These are phyloP conservation scores for Chloranthus sessilifolius DNA, from an alignment of 164 flowering plant species.

Conservation along the genomic window DNA sequence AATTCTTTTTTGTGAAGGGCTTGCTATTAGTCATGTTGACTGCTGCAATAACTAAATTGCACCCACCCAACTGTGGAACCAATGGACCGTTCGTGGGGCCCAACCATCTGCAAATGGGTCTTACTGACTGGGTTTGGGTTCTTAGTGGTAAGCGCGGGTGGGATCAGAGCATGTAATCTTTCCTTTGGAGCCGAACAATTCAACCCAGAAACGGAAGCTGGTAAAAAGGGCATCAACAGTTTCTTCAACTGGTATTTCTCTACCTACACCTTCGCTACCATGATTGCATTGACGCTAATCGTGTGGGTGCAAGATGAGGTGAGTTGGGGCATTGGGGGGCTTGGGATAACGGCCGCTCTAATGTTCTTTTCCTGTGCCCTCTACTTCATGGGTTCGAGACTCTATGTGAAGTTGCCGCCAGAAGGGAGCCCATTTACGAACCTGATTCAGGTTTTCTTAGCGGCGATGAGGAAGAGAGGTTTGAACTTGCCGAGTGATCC, in stretches of 20 bases:
- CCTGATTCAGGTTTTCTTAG: conserved; percentile 48
- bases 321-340: conserved; percentile 73
- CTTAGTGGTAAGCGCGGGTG: too few species aligned
- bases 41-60: too few species aligned
- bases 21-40: too few species aligned
- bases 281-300: conserved; percentile 52
- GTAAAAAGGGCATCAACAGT: conserved; percentile 60
- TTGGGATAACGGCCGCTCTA: conserved; percentile 55
- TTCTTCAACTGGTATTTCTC: conserved; percentile 92
- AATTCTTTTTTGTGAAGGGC: too few species aligned
- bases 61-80: too few species aligned
- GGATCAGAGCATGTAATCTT: conserved; percentile 77
- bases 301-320: conserved; percentile 67
- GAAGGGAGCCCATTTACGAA: conserved; percentile 65
- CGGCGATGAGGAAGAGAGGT: conserved; percentile 51
- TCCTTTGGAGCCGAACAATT: conserved; percentile 90
- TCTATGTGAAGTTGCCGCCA: conserved; percentile 58
- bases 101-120: too few species aligned
- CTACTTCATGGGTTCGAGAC: conserved; percentile 54
- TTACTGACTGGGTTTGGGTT: too few species aligned
- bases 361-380: conserved; percentile 49
- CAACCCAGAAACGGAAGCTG: conserved; percentile 57
- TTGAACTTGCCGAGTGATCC: conserved; percentile 34
- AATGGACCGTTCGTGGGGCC: too few species aligned
- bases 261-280: conserved; percentile 50